Conservation (phyloP, 2,329 filamentous ascomycete species). For the Lecanicillium sp. region DNA sequence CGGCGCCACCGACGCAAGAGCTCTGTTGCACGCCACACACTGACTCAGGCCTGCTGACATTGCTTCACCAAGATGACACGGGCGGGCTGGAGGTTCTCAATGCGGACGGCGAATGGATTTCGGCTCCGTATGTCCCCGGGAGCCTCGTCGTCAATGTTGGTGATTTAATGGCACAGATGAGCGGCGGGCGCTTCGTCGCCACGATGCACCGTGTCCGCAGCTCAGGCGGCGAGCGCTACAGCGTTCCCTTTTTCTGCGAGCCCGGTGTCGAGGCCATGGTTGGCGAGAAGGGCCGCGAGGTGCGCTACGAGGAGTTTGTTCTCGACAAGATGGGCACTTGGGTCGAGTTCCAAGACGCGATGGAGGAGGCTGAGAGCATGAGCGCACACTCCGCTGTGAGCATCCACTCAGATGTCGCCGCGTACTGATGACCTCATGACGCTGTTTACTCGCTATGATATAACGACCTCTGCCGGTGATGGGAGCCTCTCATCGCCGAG, state of each 20-base stretch:
- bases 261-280: conserved; percentile 19
- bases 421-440: no score
- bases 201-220: conserved; percentile 11
- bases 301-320: conserved; percentile 13
- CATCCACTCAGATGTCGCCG: conserved; percentile 20
- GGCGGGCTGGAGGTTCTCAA: conserved; percentile 10
- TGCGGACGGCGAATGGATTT: conserved; percentile 8
- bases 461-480: no score
- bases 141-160: conserved; percentile 10
- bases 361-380: conserved; percentile 12
- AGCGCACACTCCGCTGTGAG: conserved; percentile 8
- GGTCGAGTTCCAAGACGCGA: conserved; percentile 19
- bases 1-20: not conserved
- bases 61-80: conserved; percentile 41
- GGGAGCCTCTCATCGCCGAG: no score
- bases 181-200: conserved; percentile 9
- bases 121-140: conserved; percentile 8
- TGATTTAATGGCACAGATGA: conserved; percentile 9
- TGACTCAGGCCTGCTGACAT: conserved; percentile 50
- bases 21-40: conserved; percentile 30
- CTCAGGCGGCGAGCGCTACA: conserved; percentile 9
- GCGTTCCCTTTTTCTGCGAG: conserved; percentile 13
- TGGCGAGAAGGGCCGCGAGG: conserved; percentile 13
- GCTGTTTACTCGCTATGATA: no score
- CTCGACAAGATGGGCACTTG: conserved; percentile 13